Percentiles rank a stretch among this genome's conserved stretches.
These are phyloP conservation scores for Monosporozyma servazzii DNA, from an alignment of 805 yeast species.

Conservation along the genomic window DNA sequence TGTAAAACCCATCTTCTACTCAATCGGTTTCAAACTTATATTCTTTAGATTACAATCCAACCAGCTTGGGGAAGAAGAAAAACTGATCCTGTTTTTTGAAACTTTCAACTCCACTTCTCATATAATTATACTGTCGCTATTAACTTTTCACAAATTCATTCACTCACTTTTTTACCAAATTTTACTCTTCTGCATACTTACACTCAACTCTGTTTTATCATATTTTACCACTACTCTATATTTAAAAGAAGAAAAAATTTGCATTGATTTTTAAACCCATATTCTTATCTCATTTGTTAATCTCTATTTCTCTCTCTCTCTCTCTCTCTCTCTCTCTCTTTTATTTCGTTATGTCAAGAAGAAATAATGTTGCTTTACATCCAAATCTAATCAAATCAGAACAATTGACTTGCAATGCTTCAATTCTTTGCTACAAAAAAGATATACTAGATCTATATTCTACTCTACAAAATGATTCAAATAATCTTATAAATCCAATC, in stretches of 20 bases:
- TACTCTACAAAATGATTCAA: constrained; percentile 26
- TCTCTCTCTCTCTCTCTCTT: not conserved
- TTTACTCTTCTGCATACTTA: not conserved
- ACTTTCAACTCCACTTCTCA: no score
- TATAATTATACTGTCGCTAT: not conserved
- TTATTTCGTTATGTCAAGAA: constrained; percentile 1
- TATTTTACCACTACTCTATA: no score
- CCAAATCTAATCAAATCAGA: constrained; percentile 40
- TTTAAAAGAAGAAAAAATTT: not conserved
- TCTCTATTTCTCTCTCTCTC: not conserved
- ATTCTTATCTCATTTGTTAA: not conserved
- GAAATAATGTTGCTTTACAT: constrained; percentile 24
- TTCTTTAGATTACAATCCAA: no score
- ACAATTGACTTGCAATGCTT: constrained; percentile 33
- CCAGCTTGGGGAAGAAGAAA: not conserved
- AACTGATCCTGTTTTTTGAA: no score
- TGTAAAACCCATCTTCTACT: not conserved
- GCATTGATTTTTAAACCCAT: not conserved
- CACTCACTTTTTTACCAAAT: no score
- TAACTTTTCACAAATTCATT: not conserved
- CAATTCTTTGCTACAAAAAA: constrained; percentile 34
- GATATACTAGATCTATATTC: constrained; percentile 37
- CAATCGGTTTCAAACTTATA: no score
- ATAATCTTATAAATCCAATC: constrained; percentile 31
- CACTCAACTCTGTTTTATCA: no score